Evolutionary conservation across 371 early-diverging fungal genomes (phyloP), one percentile per base, ranked within the genome.

Genomic region (Mucor mucedo): DNA sequence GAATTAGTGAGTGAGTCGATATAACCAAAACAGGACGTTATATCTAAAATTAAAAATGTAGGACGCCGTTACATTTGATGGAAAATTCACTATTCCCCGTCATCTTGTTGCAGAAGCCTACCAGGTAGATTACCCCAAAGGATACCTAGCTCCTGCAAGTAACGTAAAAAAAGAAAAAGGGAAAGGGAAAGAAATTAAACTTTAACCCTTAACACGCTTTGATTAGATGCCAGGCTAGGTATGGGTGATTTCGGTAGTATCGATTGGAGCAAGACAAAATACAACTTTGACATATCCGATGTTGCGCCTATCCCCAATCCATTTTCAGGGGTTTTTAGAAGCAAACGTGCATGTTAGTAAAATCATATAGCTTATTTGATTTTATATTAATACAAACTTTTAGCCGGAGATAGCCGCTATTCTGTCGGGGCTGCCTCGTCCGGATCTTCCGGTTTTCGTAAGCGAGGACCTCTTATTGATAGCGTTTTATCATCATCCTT

Each of bases 41-140:
- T 28, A 41, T 41, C 39, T 27, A 9, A 30, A 42, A 11, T 6
- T 21, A 47, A 21, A n/a, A 8, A 27, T 8, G 2, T 68, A 72
- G 73, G 75, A 74, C 50, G 70, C 65, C 9, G 40, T 74, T 44
- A 60, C 62, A 11, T 66, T 74, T 60, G 65, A 50, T 16, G 61
- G 52, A 21, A 50, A 50, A 29, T 47, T 62, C 29, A 44, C 54
- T 7, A 41, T 62, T 14, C 62, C 62, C 35, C 62, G 55, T 16
- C 76, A 76, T 66, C 45, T 76, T 0, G 32, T 76, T 13, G 72
- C 63, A 33, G 76, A 76, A 62, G 72, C 73, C 16, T 48, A 41
- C 13, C 38, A 55, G 21, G 68, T 76, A 28, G 57, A 57, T 27
- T 69, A 71, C 55, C 64, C 69, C 29, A 54, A 58, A 60, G 69